Percentiles rank a stretch among this genome's conserved stretches.
phyloP scores from a whole-genome alignment of 2,329 filamentous ascomycete genomes.

The Curvularia lunata region DNA sequence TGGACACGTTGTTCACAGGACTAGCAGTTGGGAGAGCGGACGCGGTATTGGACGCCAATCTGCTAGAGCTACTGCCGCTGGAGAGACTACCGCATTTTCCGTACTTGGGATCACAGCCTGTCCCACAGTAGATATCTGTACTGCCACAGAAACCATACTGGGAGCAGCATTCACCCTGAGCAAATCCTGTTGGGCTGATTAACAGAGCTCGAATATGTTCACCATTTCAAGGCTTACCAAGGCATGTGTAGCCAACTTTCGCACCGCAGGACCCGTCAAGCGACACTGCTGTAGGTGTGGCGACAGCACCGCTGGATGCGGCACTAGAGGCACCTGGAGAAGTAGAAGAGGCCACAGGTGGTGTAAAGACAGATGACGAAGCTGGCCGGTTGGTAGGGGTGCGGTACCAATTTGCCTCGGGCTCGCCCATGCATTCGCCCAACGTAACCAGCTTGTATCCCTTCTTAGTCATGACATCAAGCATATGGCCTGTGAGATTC shows the following conservation, averaged over 20 bases:
- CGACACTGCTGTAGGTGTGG: conserved; percentile 12
- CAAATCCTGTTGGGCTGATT: conserved; percentile 18
- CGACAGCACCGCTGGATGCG: conserved; percentile 12
- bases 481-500: conserved; percentile 52
- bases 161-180: conserved; percentile 49
- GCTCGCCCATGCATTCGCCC: conserved; percentile 55
- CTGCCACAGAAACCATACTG: conserved; percentile 49
- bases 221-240: conserved; percentile 7
- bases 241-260: conserved; percentile 28
- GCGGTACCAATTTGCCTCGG: conserved; percentile 56
- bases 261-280: conserved; percentile 30
- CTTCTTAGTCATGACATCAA: conserved; percentile 44
- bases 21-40: not conserved
- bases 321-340: conserved; percentile 12
- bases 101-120: conserved; percentile 36
- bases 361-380: conserved; percentile 18
- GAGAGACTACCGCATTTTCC: conserved; percentile 23
- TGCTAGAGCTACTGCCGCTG: not conserved
- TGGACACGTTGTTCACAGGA: conserved; percentile 14
- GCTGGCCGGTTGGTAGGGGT: conserved; percentile 17
- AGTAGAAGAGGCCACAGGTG: conserved; percentile 25
- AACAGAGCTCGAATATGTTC: not conserved
- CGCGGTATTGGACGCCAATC: not conserved
- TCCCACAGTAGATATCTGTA: conserved; percentile 32
- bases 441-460: conserved; percentile 54